Base-by-base conservation (phyloP, 2,329 filamentous ascomycete species). In the Aureobasidium musti region DNA sequence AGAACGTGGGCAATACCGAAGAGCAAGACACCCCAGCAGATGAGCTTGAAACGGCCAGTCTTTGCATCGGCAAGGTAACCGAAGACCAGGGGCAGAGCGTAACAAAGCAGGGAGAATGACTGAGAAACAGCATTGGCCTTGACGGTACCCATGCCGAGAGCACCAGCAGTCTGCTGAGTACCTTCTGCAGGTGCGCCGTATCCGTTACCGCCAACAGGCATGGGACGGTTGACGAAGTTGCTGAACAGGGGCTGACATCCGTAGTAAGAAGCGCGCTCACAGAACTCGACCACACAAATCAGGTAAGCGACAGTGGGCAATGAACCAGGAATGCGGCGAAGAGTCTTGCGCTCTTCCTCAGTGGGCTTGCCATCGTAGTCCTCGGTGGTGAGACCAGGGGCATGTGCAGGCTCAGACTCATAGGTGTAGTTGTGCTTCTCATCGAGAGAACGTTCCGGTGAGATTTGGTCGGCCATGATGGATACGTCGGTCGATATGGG, bases 181-280 rank as follows among this genome's bases (percentile, higher is more conserved):
- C 72, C 74, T 52, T 68, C 67, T 1, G 74, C 68, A 21, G 73
- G 73, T 33, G 76, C 76, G 49, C 77, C 77, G 30, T 74, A 71
- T 28, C 75, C 76, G 63, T 76, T 75, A 1, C 77, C 75, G 8
- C 75, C 77, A 19, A 54, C 68, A 1, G 87, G 87, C 4, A 90
- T 73, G 3, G 84, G 82, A 11, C 84, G 83, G 70, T 89, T 84
- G 72, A 89, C 82, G 71, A 83, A 89, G 73, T 89, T 89, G 69
- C 79, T 80, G 73, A 87, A 86, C 8, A 84, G 76, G 0, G 81
- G 82, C 68, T 83, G 79, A 6, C 82, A 79, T 68, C 85, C 86
- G 71, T 86, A 87, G 78, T 84, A 88, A 0, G 84, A 87, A 2
- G 85, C 85, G 65, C 86, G 79, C 72, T 88, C 86, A 65, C 83